Percentiles rank a stretch among this genome's conserved stretches.
phyloP scores from a whole-genome alignment of 202 grass and related monocot species.

The Panicum virgatum region DNA sequence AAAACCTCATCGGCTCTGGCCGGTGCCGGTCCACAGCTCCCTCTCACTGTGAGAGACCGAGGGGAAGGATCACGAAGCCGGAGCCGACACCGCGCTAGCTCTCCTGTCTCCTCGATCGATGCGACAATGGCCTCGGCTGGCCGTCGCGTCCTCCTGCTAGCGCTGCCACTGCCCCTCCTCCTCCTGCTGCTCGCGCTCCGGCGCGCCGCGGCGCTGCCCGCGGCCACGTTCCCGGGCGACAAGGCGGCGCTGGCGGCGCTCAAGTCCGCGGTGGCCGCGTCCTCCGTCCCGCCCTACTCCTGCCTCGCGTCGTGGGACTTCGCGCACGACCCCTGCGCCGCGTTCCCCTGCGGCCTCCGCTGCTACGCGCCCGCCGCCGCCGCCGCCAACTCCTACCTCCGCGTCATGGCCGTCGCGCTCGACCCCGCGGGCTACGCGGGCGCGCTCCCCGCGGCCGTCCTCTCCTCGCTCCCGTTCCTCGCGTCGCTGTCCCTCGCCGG shows the following conservation, averaged over 20 bases:
- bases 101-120: conserved; percentile 17
- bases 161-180: conserved; percentile 23
- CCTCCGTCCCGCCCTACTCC: conserved; percentile 43
- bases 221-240: conserved; percentile 53
- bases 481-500: conserved; percentile 37
- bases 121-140: conserved; percentile 15
- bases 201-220: not conserved
- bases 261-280: conserved; percentile 29
- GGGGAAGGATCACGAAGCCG: no score
- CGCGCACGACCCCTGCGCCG: conserved; percentile 46
- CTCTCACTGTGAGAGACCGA: conserved; percentile 7
- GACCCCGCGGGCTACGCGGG: conserved; percentile 61
- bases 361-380: conserved; percentile 19
- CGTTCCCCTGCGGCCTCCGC: conserved; percentile 57
- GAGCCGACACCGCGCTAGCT: not conserved
- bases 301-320: conserved; percentile 69
- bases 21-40: conserved; percentile 10
- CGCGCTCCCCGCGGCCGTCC: not conserved
- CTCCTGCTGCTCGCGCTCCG: conserved; percentile 6
- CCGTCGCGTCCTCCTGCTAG: not conserved
- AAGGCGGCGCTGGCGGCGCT: conserved; percentile 38
- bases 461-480: conserved; percentile 47
- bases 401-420: conserved; percentile 53
- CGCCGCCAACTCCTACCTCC: conserved; percentile 24
- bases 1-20: not conserved